These are phyloP conservation scores for Lolium rigidum DNA, from an alignment of 176 grass and related monocot species.

Conservation along the genomic window DNA sequence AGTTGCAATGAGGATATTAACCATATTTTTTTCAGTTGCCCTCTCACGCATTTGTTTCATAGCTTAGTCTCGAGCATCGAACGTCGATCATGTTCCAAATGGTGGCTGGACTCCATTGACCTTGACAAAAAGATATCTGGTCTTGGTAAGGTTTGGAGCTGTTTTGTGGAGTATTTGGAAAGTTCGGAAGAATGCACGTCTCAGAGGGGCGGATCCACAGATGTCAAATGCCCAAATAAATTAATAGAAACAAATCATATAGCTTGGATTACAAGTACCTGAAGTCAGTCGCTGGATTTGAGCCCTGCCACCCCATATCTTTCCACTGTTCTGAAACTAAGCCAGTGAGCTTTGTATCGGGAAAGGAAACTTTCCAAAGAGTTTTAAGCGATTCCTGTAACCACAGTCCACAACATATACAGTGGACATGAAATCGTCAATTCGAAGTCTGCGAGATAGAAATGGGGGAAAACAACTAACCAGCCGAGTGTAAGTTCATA, in stretches of 20 bases:
- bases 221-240: background rate
- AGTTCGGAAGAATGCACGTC: background rate
- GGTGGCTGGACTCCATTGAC: background rate
- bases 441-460: background rate
- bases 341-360: constrained; percentile 64
- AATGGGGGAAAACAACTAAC: background rate
- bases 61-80: background rate
- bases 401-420: constrained; percentile 22
- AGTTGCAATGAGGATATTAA: background rate
- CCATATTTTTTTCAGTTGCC: background rate
- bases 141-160: background rate
- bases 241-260: background rate
- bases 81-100: background rate
- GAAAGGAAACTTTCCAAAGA: constrained; percentile 84
- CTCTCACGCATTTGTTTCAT: background rate
- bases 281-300: constrained; percentile 90
- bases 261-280: constrained; percentile 45
- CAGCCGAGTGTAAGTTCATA: background rate
- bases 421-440: background rate
- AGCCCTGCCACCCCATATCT: constrained; percentile 91
- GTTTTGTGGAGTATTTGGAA: background rate
- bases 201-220: background rate
- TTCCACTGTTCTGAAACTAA: constrained; percentile 95
- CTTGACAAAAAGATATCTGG: background rate
- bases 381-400: constrained; percentile 73